Base-by-base conservation (phyloP, 768 basidiomycete genomes). In the Leccinum arenicola region DNA sequence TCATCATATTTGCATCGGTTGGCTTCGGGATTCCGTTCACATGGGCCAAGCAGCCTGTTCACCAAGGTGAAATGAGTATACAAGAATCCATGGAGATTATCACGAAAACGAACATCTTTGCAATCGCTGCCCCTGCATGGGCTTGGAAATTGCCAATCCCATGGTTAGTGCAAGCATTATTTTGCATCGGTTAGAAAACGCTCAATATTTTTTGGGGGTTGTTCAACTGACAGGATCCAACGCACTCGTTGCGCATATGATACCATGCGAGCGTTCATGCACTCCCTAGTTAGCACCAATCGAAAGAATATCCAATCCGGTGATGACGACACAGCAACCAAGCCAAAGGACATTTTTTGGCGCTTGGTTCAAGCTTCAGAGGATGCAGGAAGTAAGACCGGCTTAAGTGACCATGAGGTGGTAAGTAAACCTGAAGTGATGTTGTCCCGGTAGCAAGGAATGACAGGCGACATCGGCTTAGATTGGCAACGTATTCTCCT, bases 401-500 rank as follows among this genome's bases (percentile, higher is more conserved):
- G 29, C 3, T 47, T 69, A 17, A 48, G 47, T 31, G 57, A 71
- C 53, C 25, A 58, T 8, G 70, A 70, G 49, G 40, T 69, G 61
- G 65, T 67, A 49, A 47, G 59, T 27, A 47, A 10, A 21, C 19
- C 12, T 54, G 31, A 25, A 27, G 11, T 9, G 19, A 17, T 43
- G 40, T 19, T 43, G 10, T 11, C 10, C 9, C 40, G 10, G 15
- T 49, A 14, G 6, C 38, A 10, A 21, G 4, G 35, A 52, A 35
- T 45, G 6, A 63, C 15, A 10, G 5, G 31, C 35, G 45, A 50
- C n/a, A 11, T 29, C 29, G 31, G 4, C 29, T 49, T n/a, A 82
- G 82, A 80, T 83, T 51, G 83, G 82, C 6, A 85, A 84, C 52
- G 65, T 82, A 1, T 84, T 77, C 61, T 62, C 78, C 11, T 73